Evolutionary conservation across 2,329 filamentous ascomycete genomes (phyloP).

Genomic region (Neocatenulostroma microsporum): DNA sequence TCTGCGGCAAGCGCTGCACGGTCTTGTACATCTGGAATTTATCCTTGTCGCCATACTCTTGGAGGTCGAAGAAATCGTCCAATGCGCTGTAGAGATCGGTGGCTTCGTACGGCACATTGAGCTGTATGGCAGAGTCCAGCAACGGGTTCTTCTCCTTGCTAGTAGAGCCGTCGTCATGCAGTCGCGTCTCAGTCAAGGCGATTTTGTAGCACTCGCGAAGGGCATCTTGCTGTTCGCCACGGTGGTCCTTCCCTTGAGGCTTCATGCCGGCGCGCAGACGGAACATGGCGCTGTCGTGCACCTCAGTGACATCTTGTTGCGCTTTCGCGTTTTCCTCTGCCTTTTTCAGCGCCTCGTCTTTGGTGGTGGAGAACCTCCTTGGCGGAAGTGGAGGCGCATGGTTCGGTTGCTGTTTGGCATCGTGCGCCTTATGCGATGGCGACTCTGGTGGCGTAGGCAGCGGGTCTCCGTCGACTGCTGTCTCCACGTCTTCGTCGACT

Average conservation of each 20-base stretch:
- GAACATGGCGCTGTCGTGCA: constrained; percentile 86
- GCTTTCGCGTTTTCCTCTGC: constrained; percentile 49
- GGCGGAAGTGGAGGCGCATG: constrained; percentile 51
- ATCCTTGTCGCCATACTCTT: constrained; percentile 55
- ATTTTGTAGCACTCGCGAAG: constrained; percentile 26
- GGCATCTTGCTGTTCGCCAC: constrained; percentile 66
- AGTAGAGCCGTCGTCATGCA: constrained; percentile 15
- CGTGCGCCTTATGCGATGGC: constrained; percentile 30
- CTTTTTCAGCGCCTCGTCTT: constrained; percentile 33
- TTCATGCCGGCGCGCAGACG: constrained; percentile 84
- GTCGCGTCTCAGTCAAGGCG: constrained; percentile 14
- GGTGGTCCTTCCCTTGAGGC: constrained; percentile 54
- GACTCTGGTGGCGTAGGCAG: constrained; percentile 25
- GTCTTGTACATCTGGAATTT: constrained; percentile 60
- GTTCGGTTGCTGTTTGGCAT: constrained; percentile 22
- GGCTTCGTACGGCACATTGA: constrained; percentile 51
- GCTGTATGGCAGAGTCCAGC: constrained; percentile 53
- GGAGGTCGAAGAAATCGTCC: constrained; percentile 75
- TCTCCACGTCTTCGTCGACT: constrained; percentile 8
- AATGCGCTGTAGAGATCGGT: constrained; percentile 74
- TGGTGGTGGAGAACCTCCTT: constrained; percentile 16
- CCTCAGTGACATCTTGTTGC: constrained; percentile 94
- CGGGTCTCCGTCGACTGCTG: constrained; percentile 8
- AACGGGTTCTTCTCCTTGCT: constrained; percentile 11
- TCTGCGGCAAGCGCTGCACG: constrained; percentile 58